Base-by-base conservation (phyloP, 2,329 filamentous ascomycete genomes). In the Microdochium paspali region DNA sequence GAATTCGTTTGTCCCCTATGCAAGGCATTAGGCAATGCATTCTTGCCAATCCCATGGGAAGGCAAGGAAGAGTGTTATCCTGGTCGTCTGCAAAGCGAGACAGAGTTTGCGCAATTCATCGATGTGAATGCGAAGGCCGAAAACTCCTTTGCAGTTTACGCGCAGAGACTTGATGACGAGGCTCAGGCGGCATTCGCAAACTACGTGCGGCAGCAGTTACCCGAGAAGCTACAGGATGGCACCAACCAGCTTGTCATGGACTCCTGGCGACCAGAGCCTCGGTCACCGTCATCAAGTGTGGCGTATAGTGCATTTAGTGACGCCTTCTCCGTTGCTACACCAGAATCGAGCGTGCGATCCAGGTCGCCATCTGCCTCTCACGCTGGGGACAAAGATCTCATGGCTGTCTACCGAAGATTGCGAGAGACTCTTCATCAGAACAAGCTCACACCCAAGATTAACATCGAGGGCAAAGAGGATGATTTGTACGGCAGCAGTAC, bases 1-100 rank as follows among this genome's bases (percentile, higher is more conserved):
- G 93, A 98, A 58, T 98, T 98, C 63, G 87, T 97, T 47, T 98
- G 93, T 56, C 93, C 93, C 1, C 74, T 98, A 1, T 98, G 93
- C 71, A 98, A 98, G 66, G 94, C 93, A 3, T 74, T 98, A 1
- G 93, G 93, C 2, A 98, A 98, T 61, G 80, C 88, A 0, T 98
- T 98, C 67, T 65, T 98, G 31, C 94, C 94, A 0, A 89, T 98
- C 51, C 83, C 95, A 31, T 98, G 93, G 93, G 94, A 90, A 62
- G 87, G 87, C 24, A 85, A 94, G 59, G 87, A 94, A 56, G 87
- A 95, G 60, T 80, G 82, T 2, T 89, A 90, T 51, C 83, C 88
- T 0, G 84, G 87, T 3, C 74, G 80, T n/a, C 68, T 96, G 31
- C 74, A 80, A 46, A 68, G 81, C 4, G 61, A 73, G 26, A 65